Base-by-base conservation (phyloP, 2,329 filamentous ascomycete species). In the Hirsutella rhossiliensis region DNA sequence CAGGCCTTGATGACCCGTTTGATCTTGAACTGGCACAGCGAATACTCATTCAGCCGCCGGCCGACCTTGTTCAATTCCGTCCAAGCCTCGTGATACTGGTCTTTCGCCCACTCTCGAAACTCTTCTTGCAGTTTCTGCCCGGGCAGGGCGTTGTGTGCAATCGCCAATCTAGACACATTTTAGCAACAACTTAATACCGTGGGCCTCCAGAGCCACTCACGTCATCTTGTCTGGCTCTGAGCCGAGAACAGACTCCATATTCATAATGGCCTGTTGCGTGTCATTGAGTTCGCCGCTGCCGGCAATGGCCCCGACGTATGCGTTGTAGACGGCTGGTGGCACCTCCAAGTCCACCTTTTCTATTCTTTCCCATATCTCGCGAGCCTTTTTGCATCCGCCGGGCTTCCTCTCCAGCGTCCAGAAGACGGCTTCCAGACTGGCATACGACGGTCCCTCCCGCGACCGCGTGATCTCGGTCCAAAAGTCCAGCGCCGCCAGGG, bases 391-490 rank as follows among this genome's bases (percentile, higher is more conserved):
- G 61, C 81, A 69, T 51, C 82, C 68, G 56, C 69, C 69, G 2
- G 74, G 71, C 47, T 68, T 69, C 48, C 67, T 68, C 59, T 94
- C 82, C 59, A 88, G 90, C 1, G 82, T 77, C 52, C 82, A 80
- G 53, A 98, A 87, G 3, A 88, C 82, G 30, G 92, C 82, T 39
- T 82, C 78, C 32, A 98, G 73, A 48, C 82, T 89, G 48, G 78
- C 76, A 54, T 92, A 87, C 2, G 82, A 84, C 0, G 92, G 92
- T 0, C 92, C 92, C 62, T 97, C 89, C n/a, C 73, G 71, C 0
- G 82, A 87, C 45, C 78, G 75, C n/a, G 82, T 80, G 45, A 98
- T 88, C 40, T 94, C 79, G 44, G 79, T 71, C 87, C 89, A 97
- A 57, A 87, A 87, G 41, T 82, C 78, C 50, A 94, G 67, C 1